Conservation (phyloP, 2,329 filamentous ascomycete genomes). For the Scytalidium lignicola region DNA sequence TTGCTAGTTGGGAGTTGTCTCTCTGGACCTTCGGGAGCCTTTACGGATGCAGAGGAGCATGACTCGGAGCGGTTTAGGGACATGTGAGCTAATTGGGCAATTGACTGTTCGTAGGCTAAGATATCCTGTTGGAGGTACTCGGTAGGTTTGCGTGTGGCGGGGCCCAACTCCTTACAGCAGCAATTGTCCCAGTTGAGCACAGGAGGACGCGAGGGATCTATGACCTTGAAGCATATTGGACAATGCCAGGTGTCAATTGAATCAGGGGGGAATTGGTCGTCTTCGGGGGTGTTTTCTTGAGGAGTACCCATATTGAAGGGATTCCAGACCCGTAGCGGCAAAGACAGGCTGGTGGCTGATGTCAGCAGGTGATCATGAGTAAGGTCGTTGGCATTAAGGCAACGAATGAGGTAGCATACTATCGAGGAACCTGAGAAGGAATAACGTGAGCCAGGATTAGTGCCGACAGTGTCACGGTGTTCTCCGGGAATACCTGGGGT, state of each 20-base stretch:
- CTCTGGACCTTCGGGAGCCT: constrained; percentile 18
- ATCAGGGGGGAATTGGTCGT: constrained; percentile 6
- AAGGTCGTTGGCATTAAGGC: constrained; percentile 6
- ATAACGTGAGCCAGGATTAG: constrained; percentile 13
- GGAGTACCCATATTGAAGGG: constrained; percentile 9
- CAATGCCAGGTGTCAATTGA: constrained; percentile 16
- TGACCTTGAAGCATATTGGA: constrained; percentile 14
- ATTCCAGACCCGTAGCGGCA: constrained; percentile 4
- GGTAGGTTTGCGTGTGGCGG: neutral
- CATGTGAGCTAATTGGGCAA: constrained; percentile 1
- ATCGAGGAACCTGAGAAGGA: constrained; percentile 5
- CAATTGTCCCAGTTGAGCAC: constrained; percentile 21
- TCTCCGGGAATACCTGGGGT: neutral
- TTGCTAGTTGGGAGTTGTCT: constrained; percentile 8
- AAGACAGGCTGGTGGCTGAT: neutral
- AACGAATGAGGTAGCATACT: constrained; percentile 7
- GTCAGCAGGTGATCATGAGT: neutral
- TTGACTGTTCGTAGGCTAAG: constrained; percentile 1
- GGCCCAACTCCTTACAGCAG: constrained; percentile 15
- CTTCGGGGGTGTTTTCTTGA: constrained; percentile 1
- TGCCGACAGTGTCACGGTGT: constrained; percentile 13
- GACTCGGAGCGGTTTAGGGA: constrained; percentile 4
- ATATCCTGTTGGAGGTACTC: neutral
- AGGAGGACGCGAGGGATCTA: constrained; percentile 18
- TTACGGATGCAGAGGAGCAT: constrained; percentile 5